Evolutionary conservation across 306 rosid genomes (phyloP).

Genomic region (Urtica urens): DNA sequence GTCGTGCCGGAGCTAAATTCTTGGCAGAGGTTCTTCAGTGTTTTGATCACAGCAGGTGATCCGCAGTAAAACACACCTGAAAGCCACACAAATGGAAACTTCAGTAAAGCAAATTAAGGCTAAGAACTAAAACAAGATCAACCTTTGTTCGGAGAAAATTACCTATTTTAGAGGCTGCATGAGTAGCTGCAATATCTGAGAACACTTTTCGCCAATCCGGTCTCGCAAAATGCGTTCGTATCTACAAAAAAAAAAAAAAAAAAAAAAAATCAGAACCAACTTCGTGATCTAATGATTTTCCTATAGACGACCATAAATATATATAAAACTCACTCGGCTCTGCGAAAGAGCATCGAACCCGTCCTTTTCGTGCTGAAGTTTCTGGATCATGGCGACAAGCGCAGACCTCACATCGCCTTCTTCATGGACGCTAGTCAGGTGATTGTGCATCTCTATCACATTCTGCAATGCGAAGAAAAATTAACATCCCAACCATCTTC

Average conservation of each 20-base stretch:
- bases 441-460: conserved; percentile 84
- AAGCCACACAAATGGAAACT: conserved; percentile 8
- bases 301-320: neutral
- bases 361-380: conserved; percentile 72
- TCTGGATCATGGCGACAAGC: conserved; percentile 75
- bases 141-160: no score
- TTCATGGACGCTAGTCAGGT: conserved; percentile 79
- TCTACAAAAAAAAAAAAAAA: no score
- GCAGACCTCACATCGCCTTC: conserved; percentile 95
- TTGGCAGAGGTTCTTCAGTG: conserved; percentile 25
- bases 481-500: neutral
- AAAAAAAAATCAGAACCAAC: no score
- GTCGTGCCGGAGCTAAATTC: conserved; percentile 29
- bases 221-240: conserved; percentile 80
- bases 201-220: conserved; percentile 87
- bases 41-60: conserved; percentile 23
- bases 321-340: conserved; percentile 46
- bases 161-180: conserved; percentile 57
- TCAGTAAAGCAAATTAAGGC: no score
- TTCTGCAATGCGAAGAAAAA: conserved; percentile 39
- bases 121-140: no score
- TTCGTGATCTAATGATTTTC: neutral
- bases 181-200: conserved; percentile 30
- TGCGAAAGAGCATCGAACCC: conserved; percentile 85
- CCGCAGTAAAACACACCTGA: conserved; percentile 94